Evolutionary conservation across 768 basidiomycete species (phyloP), one percentile per base, ranked within the genome.

Genomic region (Naganishia onofrii): DNA sequence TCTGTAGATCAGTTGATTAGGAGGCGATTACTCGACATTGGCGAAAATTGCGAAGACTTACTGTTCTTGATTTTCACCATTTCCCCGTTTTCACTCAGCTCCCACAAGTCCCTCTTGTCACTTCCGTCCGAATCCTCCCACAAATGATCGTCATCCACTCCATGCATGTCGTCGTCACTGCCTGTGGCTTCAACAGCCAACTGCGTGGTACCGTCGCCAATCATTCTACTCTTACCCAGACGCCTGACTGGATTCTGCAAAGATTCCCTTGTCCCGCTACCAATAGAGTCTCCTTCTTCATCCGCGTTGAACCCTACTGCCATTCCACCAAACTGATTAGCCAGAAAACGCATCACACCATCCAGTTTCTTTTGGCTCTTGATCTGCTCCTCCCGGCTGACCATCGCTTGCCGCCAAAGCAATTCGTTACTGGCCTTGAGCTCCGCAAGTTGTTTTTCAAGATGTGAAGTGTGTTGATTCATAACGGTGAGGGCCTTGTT

Each of bases 331-430:
- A 98, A 98, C 2, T 97, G 89, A 15, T 92, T 89, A 12, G 94
- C 94, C 67, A 99, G 82, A 81, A 99, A 98, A 71, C 92, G 90
- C 72, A 99, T 86, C 71, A 99, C 98, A 67, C 91, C 84, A 76
- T 96, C 93, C 78, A 98, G 93, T 26, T 93, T 96, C 79, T 98
- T 93, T 77, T 96, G 90, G 73, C 97, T 93, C 77, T 91, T 93
- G 78, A 92, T 88, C 76, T 95, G 89, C 68, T 88, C 86, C 73
- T 89, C 87, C 19, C 93, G 84, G 1, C 91, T 87, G 36, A 86
- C 83, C 73, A 92, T 81, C 0, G 92, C 88, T 77, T 98, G 93
- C 78, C 92, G 88, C 95, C 95, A 99, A n/a, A 98, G 81, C 26
- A 88, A 83, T 73, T 93, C 88, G 76, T 97, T 97, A 2, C 88